Evolutionary conservation across 192 early-diverging fungal species (phyloP), one percentile per base, ranked within the genome.

Genomic region (Podila epicladia): DNA sequence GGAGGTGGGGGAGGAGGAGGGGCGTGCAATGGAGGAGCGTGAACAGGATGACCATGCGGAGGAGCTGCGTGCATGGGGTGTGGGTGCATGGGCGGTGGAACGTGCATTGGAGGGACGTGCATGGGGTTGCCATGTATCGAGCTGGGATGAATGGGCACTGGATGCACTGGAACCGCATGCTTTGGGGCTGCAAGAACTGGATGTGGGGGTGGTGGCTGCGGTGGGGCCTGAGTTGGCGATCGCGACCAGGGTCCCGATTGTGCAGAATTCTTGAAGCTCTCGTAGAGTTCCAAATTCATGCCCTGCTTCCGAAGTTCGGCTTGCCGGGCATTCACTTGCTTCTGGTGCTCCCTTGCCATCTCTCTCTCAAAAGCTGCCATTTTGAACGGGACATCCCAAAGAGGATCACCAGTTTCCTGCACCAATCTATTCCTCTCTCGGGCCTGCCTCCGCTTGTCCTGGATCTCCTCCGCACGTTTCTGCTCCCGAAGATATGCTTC

Each of bases 301-400:
- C 41, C 41, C 15, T 45, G 41, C 41, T 45, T 55, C 8, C 53
- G 53, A 26, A 55, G 53, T 17, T 55, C 53, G 9, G 24, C 22
- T 26, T 24, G 20, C n/a, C 53, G 53, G 26, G 53, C 53, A 55
- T 55, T 55, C 53, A 22, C 24, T n/a, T n/a, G n/a, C 20, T 26
- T n/a, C n/a, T 55, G 53, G 24, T 55, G 53, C 24, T 55, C 53
- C 24, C 53, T 55, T 26, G 53, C 53, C 53, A 55, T 55, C n/a
- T 55, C 53, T 55, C 53, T n/a, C 53, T 55, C 53, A 2, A 55
- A 55, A 12, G 53, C 53, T 0, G 53, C 53, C 53, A 55, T 55
- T 55, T 55, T 55, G 53, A 55, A 55, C 20, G 53, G 53, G 8
- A 55, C 53, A 4, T 26, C 24, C 53, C 53, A 55, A 26, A 55